Evolutionary conservation across 352 stramenopile genomes (phyloP).

Genomic region (Ophiocytium majus): DNA sequence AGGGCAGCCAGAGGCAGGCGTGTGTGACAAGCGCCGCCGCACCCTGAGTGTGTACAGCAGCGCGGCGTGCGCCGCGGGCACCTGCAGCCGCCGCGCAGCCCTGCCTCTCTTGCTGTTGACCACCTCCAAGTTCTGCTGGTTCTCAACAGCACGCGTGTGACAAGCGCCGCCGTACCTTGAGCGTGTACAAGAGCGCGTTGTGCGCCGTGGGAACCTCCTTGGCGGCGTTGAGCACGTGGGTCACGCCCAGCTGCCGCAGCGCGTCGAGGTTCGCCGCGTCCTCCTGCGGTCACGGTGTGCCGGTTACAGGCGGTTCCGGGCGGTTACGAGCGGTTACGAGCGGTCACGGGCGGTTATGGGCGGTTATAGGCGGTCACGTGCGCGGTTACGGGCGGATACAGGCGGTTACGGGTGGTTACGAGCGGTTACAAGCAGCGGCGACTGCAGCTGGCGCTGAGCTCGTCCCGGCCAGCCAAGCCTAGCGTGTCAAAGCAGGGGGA

Average conservation of each 20-base stretch:
- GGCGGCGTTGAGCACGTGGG: slow-evolving; percentile 36
- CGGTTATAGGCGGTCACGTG: no score
- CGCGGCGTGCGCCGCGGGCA: slow-evolving; percentile 15
- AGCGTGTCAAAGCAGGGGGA: no score
- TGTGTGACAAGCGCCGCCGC: neutral
- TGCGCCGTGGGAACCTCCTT: slow-evolving; percentile 22
- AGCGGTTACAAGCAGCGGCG: no score
- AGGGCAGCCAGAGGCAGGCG: no score
- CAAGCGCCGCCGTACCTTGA: neutral
- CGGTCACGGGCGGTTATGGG: neutral
- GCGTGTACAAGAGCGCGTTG: slow-evolving; percentile 24
- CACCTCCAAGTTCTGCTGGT: no score
- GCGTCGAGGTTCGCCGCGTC: slow-evolving; percentile 23
- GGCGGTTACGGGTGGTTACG: no score
- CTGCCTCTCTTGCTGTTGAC: no score
- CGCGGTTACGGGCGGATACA: neutral
- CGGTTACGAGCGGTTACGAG: neutral
- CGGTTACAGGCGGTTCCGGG: neutral
- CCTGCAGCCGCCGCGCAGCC: no score
- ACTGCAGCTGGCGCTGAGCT: no score
- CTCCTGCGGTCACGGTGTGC: neutral
- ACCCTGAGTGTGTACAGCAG: slow-evolving; percentile 26
- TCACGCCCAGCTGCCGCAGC: slow-evolving; percentile 28
- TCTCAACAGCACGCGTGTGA: neutral
- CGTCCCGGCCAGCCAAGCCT: no score